phyloP scores from a whole-genome alignment of 1,284 basidiomycete species.

The Cryptococcus wingfieldii region DNA sequence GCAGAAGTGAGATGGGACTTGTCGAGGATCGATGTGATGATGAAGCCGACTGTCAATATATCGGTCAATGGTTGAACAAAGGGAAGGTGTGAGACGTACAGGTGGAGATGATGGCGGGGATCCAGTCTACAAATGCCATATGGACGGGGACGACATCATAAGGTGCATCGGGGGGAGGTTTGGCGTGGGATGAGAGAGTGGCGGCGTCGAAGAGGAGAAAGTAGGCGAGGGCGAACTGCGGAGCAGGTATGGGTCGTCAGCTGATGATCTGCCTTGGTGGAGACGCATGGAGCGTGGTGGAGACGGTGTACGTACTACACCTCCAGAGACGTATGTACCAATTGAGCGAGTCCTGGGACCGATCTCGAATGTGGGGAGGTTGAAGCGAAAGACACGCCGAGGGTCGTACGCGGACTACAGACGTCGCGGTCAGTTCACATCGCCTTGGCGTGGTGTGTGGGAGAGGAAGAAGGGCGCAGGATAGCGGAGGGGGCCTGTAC shows the following conservation, averaged over 20 bases:
- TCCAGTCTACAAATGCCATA: constrained; percentile 89
- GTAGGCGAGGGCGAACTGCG: constrained; percentile 83
- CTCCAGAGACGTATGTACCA: constrained; percentile 88
- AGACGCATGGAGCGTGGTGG: background rate
- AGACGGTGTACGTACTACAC: constrained; percentile 60
- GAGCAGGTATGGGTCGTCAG: background rate
- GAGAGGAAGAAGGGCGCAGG: background rate
- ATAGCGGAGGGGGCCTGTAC: background rate
- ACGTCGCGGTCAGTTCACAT: background rate
- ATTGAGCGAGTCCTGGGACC: constrained; percentile 58
- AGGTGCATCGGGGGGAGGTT: constrained; percentile 64
- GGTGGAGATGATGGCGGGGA: constrained; percentile 89
- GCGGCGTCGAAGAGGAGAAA: constrained; percentile 96
- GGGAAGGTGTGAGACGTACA: constrained; percentile 33
- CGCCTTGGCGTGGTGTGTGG: background rate
- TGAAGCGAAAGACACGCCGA: constrained; percentile 66
- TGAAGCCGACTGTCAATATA: constrained; percentile 65
- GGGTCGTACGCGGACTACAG: constrained; percentile 71
- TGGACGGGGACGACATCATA: constrained; percentile 73
- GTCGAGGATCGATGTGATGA: constrained; percentile 90
- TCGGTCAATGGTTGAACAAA: background rate
- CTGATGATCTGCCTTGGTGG: background rate
- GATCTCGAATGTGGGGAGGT: constrained; percentile 49
- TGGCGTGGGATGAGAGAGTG: constrained; percentile 77
- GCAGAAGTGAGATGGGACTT: constrained; percentile 84